Conservation (phyloP, 441 rosid species). For the Geranium incanum region DNA sequence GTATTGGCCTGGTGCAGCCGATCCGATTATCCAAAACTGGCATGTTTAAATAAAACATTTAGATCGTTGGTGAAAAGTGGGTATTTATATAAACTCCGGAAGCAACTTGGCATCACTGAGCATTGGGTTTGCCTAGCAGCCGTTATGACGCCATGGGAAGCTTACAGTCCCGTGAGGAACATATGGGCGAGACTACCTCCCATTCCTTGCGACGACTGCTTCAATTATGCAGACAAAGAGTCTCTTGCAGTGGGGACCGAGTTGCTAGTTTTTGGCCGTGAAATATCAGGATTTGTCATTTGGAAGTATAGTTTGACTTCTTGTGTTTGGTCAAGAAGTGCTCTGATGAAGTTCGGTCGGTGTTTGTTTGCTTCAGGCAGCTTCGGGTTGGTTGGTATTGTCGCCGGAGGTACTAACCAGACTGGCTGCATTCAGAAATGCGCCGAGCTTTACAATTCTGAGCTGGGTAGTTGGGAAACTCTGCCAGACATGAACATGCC, state of each 20-base stretch:
- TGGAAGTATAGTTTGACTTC: slow-evolving; percentile 32
- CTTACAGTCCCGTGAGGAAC: slow-evolving; percentile 37
- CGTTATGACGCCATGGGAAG: slow-evolving; percentile 43
- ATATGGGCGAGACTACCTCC: slow-evolving; percentile 45
- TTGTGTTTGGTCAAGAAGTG: slow-evolving; percentile 33
- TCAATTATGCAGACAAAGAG: slow-evolving; percentile 47
- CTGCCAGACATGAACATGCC: slow-evolving; percentile 42
- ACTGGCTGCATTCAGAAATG: slow-evolving; percentile 32
- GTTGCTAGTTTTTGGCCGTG: slow-evolving; percentile 49
- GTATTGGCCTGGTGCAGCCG: slow-evolving; percentile 34
- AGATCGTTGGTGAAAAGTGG: slow-evolving; percentile 35
- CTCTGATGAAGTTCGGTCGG: slow-evolving; percentile 34
- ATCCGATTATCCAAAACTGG: slow-evolving; percentile 37
- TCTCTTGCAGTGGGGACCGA: slow-evolving; percentile 51
- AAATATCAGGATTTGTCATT: slow-evolving; percentile 34
- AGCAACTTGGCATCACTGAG: slow-evolving; percentile 33
- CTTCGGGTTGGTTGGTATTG: slow-evolving; percentile 38
- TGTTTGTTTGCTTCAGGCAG: slow-evolving; percentile 52
- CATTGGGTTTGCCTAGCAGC: slow-evolving; percentile 53
- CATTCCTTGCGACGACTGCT: slow-evolving; percentile 44
- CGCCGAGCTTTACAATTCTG: slow-evolving; percentile 44
- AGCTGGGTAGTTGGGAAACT: slow-evolving; percentile 30
- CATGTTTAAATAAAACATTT: slow-evolving; percentile 39
- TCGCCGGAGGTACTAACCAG: slow-evolving; percentile 47
- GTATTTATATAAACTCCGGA: slow-evolving; percentile 35